phyloP scores from a whole-genome alignment of 805 yeast genomes.

The Lipomyces lipofer region DNA sequence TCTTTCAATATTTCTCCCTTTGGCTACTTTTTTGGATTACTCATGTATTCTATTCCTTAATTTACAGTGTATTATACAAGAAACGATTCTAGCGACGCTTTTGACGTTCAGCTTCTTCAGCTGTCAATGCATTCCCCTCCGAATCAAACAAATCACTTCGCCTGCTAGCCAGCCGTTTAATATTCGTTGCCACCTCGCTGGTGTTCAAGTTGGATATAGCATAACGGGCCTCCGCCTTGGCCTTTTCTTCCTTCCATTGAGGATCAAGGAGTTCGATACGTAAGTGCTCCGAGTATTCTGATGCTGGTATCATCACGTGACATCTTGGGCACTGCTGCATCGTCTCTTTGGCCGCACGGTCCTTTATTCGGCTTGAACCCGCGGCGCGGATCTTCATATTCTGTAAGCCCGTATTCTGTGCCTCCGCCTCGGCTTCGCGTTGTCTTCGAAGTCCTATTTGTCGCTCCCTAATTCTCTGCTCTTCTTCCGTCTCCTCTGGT shows the following conservation, averaged over 20 bases:
- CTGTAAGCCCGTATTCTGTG: constrained; percentile 23
- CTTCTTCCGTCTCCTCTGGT: constrained; percentile 19
- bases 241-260: constrained; percentile 65
- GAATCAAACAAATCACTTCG: constrained; percentile 35
- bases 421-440: constrained; percentile 30
- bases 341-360: constrained; percentile 37
- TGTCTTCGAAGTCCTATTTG: constrained; percentile 20
- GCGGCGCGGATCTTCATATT: constrained; percentile 59
- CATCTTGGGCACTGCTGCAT: constrained; percentile 78
- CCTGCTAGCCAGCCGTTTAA: constrained; percentile 42
- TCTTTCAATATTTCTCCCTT: too few relatives aligned
- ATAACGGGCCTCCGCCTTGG: constrained; percentile 37
- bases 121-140: constrained; percentile 28
- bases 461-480: constrained; percentile 17
- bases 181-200: constrained; percentile 41
- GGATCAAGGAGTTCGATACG: constrained; percentile 74
- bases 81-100: constrained; percentile 18
- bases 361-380: constrained; percentile 63
- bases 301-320: constrained; percentile 66
- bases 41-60: too few relatives aligned
- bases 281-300: constrained; percentile 65
- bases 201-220: constrained; percentile 41
- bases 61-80: too few relatives aligned
- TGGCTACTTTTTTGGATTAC: too few relatives aligned
- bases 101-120: constrained; percentile 32